Evolutionary conservation across 2,329 filamentous ascomycete genomes (phyloP).

Genomic region (Fragosphaeria purpurea): DNA sequence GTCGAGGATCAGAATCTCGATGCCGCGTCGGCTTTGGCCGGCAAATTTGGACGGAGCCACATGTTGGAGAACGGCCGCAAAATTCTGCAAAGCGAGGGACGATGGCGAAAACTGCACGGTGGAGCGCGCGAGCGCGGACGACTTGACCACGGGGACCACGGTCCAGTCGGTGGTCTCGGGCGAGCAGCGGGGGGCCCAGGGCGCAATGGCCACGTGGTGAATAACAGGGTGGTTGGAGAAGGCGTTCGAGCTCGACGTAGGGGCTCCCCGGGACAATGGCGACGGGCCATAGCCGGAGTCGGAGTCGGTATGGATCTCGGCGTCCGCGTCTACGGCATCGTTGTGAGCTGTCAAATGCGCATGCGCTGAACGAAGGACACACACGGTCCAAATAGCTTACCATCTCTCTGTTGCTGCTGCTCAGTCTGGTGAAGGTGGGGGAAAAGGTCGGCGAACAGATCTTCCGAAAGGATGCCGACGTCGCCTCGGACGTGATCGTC

Average conservation of each 20-base stretch:
- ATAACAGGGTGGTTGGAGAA: slow-evolving; percentile 25
- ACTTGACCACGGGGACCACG: slow-evolving; percentile 63
- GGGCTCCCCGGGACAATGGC: no score
- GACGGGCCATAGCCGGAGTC: slow-evolving; percentile 6
- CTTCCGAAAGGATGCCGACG: slow-evolving; percentile 75
- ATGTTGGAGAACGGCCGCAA: slow-evolving; percentile 62
- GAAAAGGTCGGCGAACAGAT: slow-evolving; percentile 76
- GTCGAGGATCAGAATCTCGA: slow-evolving; percentile 77
- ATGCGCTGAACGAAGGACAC: no score
- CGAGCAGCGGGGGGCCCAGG: slow-evolving; percentile 53
- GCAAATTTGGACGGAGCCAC: slow-evolving; percentile 66
- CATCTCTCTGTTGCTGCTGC: slow-evolving; percentile 23
- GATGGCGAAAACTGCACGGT: slow-evolving; percentile 70
- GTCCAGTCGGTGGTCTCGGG: slow-evolving; percentile 67
- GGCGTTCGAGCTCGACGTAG: neutral
- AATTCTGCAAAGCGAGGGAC: slow-evolving; percentile 66
- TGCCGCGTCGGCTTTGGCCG: slow-evolving; percentile 61
- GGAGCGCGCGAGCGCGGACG: slow-evolving; percentile 57
- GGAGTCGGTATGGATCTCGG: no score
- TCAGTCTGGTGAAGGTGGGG: slow-evolving; percentile 35
- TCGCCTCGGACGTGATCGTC: slow-evolving; percentile 81
- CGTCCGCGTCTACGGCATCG: no score
- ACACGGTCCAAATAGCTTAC: slow-evolving; percentile 29
- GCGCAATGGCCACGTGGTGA: slow-evolving; percentile 61
- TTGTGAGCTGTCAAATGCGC: no score